These are phyloP conservation scores for Nakaseomyces sp. DNA, from an alignment of 1,139 yeast genomes.

Conservation along the genomic window DNA sequence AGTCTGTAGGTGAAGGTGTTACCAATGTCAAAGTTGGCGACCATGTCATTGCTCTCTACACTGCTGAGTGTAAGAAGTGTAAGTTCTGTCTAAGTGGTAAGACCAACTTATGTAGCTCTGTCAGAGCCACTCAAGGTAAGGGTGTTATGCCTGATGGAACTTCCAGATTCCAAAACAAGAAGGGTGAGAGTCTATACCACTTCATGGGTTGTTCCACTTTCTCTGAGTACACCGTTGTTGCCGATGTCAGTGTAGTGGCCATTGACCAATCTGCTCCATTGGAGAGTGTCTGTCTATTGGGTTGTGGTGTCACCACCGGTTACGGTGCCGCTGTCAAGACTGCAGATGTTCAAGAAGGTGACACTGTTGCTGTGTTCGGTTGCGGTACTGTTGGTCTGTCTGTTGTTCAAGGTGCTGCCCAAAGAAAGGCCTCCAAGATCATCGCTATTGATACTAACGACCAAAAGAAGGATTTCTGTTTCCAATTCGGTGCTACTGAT, in stretches of 20 bases:
- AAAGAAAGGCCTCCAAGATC: constrained; percentile 72
- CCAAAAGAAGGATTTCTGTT: constrained; percentile 76
- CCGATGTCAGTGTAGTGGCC: constrained; percentile 95
- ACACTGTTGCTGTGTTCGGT: constrained; percentile 92
- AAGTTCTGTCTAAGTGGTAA: constrained; percentile 92
- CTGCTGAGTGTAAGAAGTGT: constrained; percentile 94
- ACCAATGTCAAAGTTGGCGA: constrained; percentile 82
- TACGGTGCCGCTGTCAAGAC: constrained; percentile 96
- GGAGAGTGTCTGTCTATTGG: constrained; percentile 84
- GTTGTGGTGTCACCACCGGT: constrained; percentile 98
- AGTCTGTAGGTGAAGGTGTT: constrained; percentile 87
- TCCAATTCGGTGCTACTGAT: constrained; percentile 89
- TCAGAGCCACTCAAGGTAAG: constrained; percentile 84
- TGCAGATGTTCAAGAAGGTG: constrained; percentile 86
- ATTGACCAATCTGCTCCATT: constrained; percentile 75
- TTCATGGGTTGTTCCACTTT: constrained; percentile 98
- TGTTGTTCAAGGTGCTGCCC: constrained; percentile 88
- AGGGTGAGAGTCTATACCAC: constrained; percentile 77
- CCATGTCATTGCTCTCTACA: constrained; percentile 82
- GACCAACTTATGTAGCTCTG: constrained; percentile 87
- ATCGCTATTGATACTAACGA: constrained; percentile 84
- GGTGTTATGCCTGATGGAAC: constrained; percentile 98
- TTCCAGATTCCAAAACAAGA: constrained; percentile 63
- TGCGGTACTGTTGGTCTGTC: constrained; percentile 96
- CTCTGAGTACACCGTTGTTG: constrained; percentile 94